Evolutionary conservation across 331 rosid genomes (phyloP), one percentile per base, ranked within the genome.

Genomic region (Quercus lobata): DNA sequence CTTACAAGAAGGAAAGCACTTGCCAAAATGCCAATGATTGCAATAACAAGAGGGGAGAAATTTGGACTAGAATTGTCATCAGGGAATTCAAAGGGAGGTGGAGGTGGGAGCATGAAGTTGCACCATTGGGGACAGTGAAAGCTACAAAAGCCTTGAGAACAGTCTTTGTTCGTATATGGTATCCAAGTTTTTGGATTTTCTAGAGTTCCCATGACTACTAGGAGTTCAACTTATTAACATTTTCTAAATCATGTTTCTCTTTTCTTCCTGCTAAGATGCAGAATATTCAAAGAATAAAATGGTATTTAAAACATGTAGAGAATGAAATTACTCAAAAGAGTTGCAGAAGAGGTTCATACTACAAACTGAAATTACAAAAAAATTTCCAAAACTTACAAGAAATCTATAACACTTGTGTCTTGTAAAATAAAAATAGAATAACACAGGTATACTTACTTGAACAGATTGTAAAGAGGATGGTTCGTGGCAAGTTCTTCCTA

Each of bases 71-170:
- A 84, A 82, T 83, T 77, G 9, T 84, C 89, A 14, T 80, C 79
- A 19, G 91, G 88, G 65, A 91, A 87, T 78, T 83, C 92, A 32
- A 87, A 57, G 9, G 92, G 82, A 21, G 97, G 91, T 41, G 97
- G 97, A 37, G 97, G 94, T 6, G 92, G 88, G 60, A 81, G 68
- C 18, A 82, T 61, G 57, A 76, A 76, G 81, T 88, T 85, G 78
- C 97, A 93, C 97, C 97, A 91, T n/a, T 93, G 94, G 27, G 97
- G 97, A 54, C 97, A 93, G 74, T 83, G 82, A 25, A 80, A 17
- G 81, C 91, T 93, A 17, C 97, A 93, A 73, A 88, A 86, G 57
- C 93, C 97, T 87, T 85, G 89, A 27, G 97, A 85, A 76, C 97
- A 93, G 56, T 93, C 97, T 84, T 87, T 91, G 82, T 71, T 87